Conservation (phyloP, 176 grass and related monocot genomes). For the Eleusine indica region DNA sequence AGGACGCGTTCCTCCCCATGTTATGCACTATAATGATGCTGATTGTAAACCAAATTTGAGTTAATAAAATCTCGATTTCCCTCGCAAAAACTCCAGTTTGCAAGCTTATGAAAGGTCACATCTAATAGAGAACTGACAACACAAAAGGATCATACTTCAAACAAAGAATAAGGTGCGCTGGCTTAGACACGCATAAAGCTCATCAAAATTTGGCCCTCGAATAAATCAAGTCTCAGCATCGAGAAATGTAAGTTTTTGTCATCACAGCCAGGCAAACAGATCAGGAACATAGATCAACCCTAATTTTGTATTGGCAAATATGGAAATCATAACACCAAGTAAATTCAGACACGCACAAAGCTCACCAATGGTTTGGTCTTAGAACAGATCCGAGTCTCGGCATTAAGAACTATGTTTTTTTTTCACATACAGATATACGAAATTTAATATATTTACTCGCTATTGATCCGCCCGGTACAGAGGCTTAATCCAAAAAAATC, state of each 20-base stretch:
- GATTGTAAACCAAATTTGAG: too few species aligned
- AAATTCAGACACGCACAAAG: slow-evolving; percentile 50
- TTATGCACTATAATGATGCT: too few species aligned
- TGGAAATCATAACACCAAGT: neutral
- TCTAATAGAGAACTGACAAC: neutral
- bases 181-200: slow-evolving; percentile 65
- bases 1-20: too few species aligned
- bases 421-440: neutral
- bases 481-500: neutral
- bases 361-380: slow-evolving; percentile 46
- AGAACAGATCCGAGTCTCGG: slow-evolving; percentile 37
- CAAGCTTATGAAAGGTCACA: neutral
- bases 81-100: neutral
- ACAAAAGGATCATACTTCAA: neutral
- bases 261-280: neutral
- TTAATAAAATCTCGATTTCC: too few species aligned
- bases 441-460: neutral
- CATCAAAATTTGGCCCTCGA: slow-evolving; percentile 44
- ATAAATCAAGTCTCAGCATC: slow-evolving; percentile 44
- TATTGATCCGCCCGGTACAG: neutral
- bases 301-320: neutral
- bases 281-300: too few species aligned
- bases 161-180: neutral
- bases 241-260: slow-evolving; percentile 43
- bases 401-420: too few species aligned